Conservation (phyloP, 2,329 filamentous ascomycete species). For the Purpureocillium lavendulum region DNA sequence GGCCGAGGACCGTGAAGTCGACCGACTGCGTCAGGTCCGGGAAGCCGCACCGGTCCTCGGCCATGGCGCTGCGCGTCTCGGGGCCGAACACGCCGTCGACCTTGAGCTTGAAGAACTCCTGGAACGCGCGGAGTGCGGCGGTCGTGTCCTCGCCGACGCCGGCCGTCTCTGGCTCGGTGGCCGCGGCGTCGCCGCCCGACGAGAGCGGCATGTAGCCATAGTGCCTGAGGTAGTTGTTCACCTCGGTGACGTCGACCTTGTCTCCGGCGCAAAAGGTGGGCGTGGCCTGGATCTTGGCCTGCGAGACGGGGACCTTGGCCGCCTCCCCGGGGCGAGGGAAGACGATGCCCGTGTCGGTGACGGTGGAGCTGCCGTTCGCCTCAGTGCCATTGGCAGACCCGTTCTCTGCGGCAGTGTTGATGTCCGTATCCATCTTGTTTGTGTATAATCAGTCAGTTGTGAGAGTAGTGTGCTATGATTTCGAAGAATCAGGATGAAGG, state of each 20-base stretch:
- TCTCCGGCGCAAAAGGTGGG: neutral
- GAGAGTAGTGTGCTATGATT: too few species aligned
- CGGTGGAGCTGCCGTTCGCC: too few species aligned
- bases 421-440: too few species aligned
- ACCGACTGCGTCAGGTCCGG: slow-evolving; percentile 1
- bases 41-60: slow-evolving; percentile 1
- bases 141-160: slow-evolving; percentile 1
- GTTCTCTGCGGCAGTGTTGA: too few species aligned
- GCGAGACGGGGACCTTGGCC: neutral
- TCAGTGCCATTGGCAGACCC: too few species aligned
- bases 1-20: slow-evolving; percentile 1
- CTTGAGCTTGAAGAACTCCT: neutral
- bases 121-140: slow-evolving; percentile 1
- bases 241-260: slow-evolving; percentile 1
- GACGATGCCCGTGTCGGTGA: too few species aligned
- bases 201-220: slow-evolving; percentile 1
- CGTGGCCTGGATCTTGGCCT: slow-evolving; percentile 1
- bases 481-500: too few species aligned
- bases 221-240: slow-evolving; percentile 3
- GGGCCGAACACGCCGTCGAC: slow-evolving; percentile 1
- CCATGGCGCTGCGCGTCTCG: neutral
- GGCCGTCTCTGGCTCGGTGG: too few species aligned
- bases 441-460: too few species aligned
- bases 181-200: too few species aligned
- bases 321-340: neutral